These are phyloP conservation scores for Oidiodendron maius DNA, from an alignment of 495 filamentous ascomycete genomes.

Conservation along the genomic window DNA sequence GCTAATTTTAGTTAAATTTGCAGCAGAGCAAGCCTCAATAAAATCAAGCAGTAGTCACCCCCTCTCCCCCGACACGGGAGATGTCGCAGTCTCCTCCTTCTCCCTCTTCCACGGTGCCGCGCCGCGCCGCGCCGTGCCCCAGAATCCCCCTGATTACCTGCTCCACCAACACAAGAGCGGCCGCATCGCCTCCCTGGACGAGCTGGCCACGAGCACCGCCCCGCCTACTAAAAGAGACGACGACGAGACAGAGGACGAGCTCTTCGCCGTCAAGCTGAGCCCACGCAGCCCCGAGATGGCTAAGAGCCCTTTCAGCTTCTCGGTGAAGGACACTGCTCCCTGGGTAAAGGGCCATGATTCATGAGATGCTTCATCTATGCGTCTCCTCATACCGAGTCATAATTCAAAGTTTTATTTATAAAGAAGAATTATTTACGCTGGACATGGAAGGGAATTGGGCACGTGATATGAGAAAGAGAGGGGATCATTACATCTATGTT, in stretches of 20 bases:
- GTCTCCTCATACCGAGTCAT: too few species aligned
- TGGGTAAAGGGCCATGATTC: slow-evolving; percentile 18
- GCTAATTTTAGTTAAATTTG: background rate
- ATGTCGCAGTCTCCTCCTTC: slow-evolving; percentile 62
- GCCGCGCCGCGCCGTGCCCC: slow-evolving; percentile 30
- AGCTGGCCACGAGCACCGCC: slow-evolving; percentile 33
- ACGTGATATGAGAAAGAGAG: too few species aligned
- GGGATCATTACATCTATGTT: too few species aligned
- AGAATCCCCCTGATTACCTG: slow-evolving; percentile 36
- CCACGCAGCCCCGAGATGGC: slow-evolving; percentile 73
- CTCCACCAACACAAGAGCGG: slow-evolving; percentile 32
- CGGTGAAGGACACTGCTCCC: slow-evolving; percentile 16
- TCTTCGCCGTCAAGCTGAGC: slow-evolving; percentile 77
- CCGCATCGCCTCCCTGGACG: slow-evolving; percentile 35
- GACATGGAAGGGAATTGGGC: too few species aligned
- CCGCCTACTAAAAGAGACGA: slow-evolving; percentile 19
- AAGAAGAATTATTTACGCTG: too few species aligned
- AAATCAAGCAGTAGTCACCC: slow-evolving; percentile 31
- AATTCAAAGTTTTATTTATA: too few species aligned
- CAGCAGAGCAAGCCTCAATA: background rate
- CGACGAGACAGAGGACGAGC: slow-evolving; percentile 58
- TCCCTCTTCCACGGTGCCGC: slow-evolving; percentile 44
- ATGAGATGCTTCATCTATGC: too few species aligned
- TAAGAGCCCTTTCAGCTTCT: slow-evolving; percentile 62
- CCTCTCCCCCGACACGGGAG: slow-evolving; percentile 55